Conservation (phyloP, 192 early-diverging fungal species). For the Podila horticola region DNA sequence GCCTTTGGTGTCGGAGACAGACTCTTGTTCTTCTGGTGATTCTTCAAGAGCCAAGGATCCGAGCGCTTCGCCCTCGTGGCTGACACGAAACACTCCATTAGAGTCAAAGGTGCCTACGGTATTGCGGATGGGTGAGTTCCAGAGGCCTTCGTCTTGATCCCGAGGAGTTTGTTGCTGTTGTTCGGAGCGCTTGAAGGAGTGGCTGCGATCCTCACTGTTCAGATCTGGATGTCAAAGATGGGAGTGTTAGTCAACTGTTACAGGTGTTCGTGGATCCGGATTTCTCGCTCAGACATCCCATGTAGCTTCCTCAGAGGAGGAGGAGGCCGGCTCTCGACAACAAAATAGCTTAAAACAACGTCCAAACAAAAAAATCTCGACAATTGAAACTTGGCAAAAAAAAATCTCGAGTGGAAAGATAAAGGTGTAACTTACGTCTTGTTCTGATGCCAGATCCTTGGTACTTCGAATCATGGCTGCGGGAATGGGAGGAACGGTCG, state of each 20-base stretch:
- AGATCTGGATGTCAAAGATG: conserved; percentile 17
- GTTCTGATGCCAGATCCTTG: conserved; percentile 28
- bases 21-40: conserved; percentile 24
- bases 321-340: background rate
- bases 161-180: conserved; percentile 20
- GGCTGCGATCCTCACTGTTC: conserved; percentile 35
- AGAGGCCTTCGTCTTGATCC: conserved; percentile 55
- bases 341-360: background rate
- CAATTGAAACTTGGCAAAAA: too few relatives aligned
- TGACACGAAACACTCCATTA: conserved; percentile 74
- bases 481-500: conserved; percentile 19
- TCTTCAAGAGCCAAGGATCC: conserved; percentile 22
- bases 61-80: conserved; percentile 55
- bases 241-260: background rate
- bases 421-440: conserved; percentile 20
- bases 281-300: background rate
- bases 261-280: background rate
- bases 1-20: background rate
- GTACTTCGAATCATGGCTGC: conserved; percentile 27
- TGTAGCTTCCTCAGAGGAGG: background rate
- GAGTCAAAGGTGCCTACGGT: conserved; percentile 73
- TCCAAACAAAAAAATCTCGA: too few relatives aligned
- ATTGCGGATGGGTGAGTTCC: conserved; percentile 65
- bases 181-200: conserved; percentile 45
- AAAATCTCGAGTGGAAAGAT: too few relatives aligned